A percentile compares a stretch with the other conserved stretches of the same genome.
phyloP scores from a whole-genome alignment of 2,329 filamentous ascomycete species.

The Aaosphaeria arxii region DNA sequence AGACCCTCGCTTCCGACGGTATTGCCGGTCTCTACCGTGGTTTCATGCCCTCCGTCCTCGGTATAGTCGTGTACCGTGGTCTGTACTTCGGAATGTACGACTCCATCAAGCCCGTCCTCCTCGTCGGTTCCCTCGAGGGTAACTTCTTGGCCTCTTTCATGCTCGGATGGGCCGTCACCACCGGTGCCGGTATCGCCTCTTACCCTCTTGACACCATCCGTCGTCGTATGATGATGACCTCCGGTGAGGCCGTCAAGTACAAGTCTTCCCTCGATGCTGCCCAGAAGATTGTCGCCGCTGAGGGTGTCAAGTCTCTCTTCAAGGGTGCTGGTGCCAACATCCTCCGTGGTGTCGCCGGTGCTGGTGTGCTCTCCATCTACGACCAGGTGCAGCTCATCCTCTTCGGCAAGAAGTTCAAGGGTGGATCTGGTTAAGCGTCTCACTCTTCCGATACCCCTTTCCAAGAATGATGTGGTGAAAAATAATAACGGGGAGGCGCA shows the following conservation, averaged over 20 bases:
- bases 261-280: conserved; percentile 92
- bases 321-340: conserved; percentile 99
- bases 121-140: conserved; percentile 85
- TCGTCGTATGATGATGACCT: conserved; percentile 99
- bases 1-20: conserved; percentile 98
- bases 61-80: conserved; percentile 99
- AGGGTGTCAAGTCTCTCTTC: conserved; percentile 99
- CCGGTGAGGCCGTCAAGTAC: conserved; percentile 98
- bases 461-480: conserved; percentile 34
- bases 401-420: conserved; percentile 99
- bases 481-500: conserved; percentile 29
- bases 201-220: conserved; percentile 99
- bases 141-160: conserved; percentile 99
- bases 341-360: conserved; percentile 99
- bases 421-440: conserved; percentile 44
- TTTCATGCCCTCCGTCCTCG: conserved; percentile 98
- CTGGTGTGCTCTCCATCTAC: conserved; percentile 99
- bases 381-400: conserved; percentile 98
- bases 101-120: conserved; percentile 98
- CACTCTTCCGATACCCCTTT: conserved; percentile 31
- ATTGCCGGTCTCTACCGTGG: conserved; percentile 99
- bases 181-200: conserved; percentile 99
- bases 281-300: conserved; percentile 89
- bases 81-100: conserved; percentile 99
- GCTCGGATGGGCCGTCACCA: conserved; percentile 99